Evolutionary conservation across 768 basidiomycete species (phyloP), one percentile per base, ranked within the genome.

Genomic region (Saitozyma podzolica): DNA sequence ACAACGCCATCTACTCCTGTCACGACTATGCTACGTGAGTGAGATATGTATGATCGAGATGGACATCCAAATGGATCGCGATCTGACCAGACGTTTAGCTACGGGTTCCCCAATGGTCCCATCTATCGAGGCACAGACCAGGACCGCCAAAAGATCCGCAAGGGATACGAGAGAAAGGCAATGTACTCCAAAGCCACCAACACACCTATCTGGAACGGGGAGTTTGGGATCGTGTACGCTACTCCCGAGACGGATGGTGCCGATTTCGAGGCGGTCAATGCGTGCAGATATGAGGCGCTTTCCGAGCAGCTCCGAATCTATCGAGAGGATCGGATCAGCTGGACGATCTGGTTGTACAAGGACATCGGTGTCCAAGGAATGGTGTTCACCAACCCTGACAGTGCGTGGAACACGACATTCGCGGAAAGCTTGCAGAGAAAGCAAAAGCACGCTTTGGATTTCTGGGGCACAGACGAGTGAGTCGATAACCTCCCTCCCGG

Each of bases 1-100:
- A 40, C 7, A 91, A 90, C 71, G 85, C 86, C 10, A 87, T 85
- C 14, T 90, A 88, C 76, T 84, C 88, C 48, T 89, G 90, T 68
- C 89, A 90, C 73, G 89, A 90, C 78, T 89, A 88, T 76, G 84
- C 85, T 16, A 65, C 48, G 20, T 29, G 39, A 19, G 66, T 62
- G 1, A 29, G 29, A 29, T 29, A 29, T 29, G 29, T 29, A 29
- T 29, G 29, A 29, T 29, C 29, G 29, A 29, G 29, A 29, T 29
- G 29, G 29, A 29, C 29, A 29, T 5, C 29, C 29, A 29, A 29
- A 29, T 29, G 2, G 29, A 29, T 29, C 10, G 43, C 16, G 37
- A 40, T 9, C 42, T 29, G 29, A 29, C 29, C 29, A 29, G 29
- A 29, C 29, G 45, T 9, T 20, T 40, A 67, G 80, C 19, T 90